phyloP scores from a whole-genome alignment of 2,329 filamentous ascomycete species.

The Cladosporium phlei region DNA sequence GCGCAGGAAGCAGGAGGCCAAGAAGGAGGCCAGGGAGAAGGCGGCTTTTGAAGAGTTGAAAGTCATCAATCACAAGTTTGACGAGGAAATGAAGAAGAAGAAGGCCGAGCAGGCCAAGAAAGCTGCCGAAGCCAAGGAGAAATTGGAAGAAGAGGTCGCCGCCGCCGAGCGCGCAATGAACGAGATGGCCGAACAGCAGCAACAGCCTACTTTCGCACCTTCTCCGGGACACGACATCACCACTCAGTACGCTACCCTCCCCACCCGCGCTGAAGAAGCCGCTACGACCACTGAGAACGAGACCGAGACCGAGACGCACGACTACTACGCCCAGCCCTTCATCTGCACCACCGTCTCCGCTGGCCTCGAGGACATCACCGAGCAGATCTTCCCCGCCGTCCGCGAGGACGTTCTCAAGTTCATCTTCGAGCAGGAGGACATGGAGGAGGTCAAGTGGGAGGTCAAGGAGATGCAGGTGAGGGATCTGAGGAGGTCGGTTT shows the following conservation, averaged over 20 bases:
- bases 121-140: background rate
- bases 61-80: too few relatives aligned
- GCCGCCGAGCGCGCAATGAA: background rate
- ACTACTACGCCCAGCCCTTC: slow-evolving; percentile 8
- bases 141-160: background rate
- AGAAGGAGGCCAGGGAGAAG: too few relatives aligned
- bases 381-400: slow-evolving; percentile 19
- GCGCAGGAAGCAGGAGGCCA: too few relatives aligned
- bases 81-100: too few relatives aligned
- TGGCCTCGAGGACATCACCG: slow-evolving; percentile 16
- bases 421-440: background rate
- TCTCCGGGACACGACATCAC: too few relatives aligned
- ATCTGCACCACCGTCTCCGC: slow-evolving; percentile 18
- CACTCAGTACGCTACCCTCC: background rate
- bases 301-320: background rate
- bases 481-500: too few relatives aligned
- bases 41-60: too few relatives aligned
- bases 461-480: too few relatives aligned
- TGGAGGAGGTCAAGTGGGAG: too few relatives aligned
- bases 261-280: background rate
- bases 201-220: background rate
- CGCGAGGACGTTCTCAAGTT: slow-evolving; percentile 17
- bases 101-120: too few relatives aligned
- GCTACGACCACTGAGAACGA: background rate
- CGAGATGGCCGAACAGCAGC: background rate